A percentile compares a stretch with the other conserved stretches of the same genome.
Evolutionary conservation across 2,329 filamentous ascomycete species (phyloP).

Genomic region (Trichophaea hybrida): DNA sequence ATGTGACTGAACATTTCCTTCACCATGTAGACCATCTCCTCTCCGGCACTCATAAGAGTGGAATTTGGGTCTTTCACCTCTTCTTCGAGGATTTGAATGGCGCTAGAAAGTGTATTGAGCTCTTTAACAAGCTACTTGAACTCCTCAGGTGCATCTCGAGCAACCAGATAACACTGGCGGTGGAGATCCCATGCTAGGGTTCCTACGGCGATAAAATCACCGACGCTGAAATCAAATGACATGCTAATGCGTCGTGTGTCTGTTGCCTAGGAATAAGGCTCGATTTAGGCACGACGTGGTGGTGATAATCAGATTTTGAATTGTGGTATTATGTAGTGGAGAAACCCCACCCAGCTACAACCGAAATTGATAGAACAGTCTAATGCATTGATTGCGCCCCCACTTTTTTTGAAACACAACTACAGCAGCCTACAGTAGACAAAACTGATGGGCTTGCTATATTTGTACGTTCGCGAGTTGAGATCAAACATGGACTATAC

Average conservation of each 20-base stretch:
- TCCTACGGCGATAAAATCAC: constrained; percentile 13
- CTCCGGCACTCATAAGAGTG: constrained; percentile 1
- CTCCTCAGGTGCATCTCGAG: constrained; percentile 7
- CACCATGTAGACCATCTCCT: constrained; percentile 5
- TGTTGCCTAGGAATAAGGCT: too few relatives aligned
- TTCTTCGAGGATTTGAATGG: constrained; percentile 8
- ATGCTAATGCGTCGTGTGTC: background rate
- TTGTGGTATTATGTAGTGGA: too few relatives aligned
- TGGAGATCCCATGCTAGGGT: constrained; percentile 13
- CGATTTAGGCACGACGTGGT: too few relatives aligned
- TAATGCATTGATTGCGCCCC: too few relatives aligned
- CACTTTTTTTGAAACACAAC: too few relatives aligned
- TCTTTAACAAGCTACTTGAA: constrained; percentile 5
- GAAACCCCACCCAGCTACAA: too few relatives aligned
- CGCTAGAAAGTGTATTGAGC: constrained; percentile 1
- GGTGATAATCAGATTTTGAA: too few relatives aligned
- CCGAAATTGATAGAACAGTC: too few relatives aligned
- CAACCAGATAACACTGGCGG: constrained; percentile 6
- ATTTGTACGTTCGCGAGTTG: too few relatives aligned
- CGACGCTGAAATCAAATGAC: constrained; percentile 15
- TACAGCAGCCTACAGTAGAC: too few relatives aligned
- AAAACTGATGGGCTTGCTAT: too few relatives aligned
- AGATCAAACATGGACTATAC: too few relatives aligned
- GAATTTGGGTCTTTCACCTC: constrained; percentile 6
- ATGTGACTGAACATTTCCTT: constrained; percentile 1